phyloP scores from a whole-genome alignment of 164 flowering plant species.

The Malania oleifera region DNA sequence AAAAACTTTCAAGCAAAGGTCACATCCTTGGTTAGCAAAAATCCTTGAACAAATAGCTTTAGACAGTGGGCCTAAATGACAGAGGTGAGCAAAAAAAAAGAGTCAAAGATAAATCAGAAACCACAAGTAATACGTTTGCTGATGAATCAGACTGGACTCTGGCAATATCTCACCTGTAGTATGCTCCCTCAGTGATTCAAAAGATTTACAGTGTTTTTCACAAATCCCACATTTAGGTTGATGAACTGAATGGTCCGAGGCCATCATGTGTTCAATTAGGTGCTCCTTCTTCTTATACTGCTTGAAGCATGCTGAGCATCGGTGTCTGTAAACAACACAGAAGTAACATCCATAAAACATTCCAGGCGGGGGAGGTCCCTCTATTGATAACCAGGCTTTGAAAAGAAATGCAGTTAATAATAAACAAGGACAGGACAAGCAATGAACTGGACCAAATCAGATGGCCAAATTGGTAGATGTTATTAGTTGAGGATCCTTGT shows the following conservation, averaged over 20 bases:
- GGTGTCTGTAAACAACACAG: slow-evolving; percentile 41
- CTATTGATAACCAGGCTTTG: background rate
- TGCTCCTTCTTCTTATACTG: slow-evolving; percentile 74
- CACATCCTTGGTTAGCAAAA: slow-evolving; percentile 50
- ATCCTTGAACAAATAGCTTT: slow-evolving; percentile 40
- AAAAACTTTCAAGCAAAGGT: slow-evolving; percentile 56
- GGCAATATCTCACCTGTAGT: slow-evolving; percentile 33
- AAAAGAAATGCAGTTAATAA: background rate
- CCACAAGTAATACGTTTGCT: background rate
- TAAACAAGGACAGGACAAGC: background rate
- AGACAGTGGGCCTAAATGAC: slow-evolving; percentile 42
- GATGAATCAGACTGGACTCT: background rate
- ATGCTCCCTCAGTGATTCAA: slow-evolving; percentile 70
- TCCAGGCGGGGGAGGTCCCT: background rate
- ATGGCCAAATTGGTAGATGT: background rate
- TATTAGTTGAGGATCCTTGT: no score
- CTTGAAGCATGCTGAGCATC: slow-evolving; percentile 70
- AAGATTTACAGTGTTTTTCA: slow-evolving; percentile 58
- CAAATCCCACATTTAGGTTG: slow-evolving; percentile 70
- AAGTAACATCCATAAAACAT: slow-evolving; percentile 3
- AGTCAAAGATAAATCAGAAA: background rate
- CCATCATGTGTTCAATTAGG: slow-evolving; percentile 64
- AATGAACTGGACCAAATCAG: background rate
- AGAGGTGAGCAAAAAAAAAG: background rate
- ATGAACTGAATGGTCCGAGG: slow-evolving; percentile 65